Evolutionary conservation across 768 basidiomycete genomes (phyloP), one percentile per base, ranked within the genome.

Genomic region (Pilatotrama ljubarskyi): DNA sequence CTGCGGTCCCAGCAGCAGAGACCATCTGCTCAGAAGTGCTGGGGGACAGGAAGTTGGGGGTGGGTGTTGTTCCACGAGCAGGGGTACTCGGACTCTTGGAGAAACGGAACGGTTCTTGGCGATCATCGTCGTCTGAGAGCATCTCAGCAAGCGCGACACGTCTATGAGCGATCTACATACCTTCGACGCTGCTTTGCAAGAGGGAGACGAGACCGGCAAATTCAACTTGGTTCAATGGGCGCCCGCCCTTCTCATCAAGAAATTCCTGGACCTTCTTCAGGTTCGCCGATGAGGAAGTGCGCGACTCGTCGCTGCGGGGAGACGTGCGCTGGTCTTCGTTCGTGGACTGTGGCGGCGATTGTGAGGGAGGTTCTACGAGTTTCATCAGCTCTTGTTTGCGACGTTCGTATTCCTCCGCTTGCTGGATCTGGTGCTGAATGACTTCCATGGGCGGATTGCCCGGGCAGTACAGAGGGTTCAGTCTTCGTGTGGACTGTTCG

Each of bases 61-160:
- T 72, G 68, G 63, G 79, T 69, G 69, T 70, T 10, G 72, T 76
- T 40, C 71, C 78, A 15, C 77, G 64, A 6, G 51, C 75, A 20
- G 70, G 72, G 14, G 80, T 78, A 1, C 77, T 73, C n/a, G 75
- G 73, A 40, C 72, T 76, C 41, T 77, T 79, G 4, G 84, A 81
- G 72, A 89, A 89, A 37, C 86, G 82, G 73, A 89, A 89, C 0
- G 84, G 84, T 61, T 82, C 80, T 22, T 74, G 74, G 62, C 75
- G 76, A 55, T 80, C 76, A 46, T 72, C 69, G 41, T 65, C 58
- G 50, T 73, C 62, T 63, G 17, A 36, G 7, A 44, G 57, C 40
- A 64, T 51, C 49, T 66, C 43, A 62, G 41, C 62, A 18, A 48
- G 52, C 61, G 37, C 20, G 56, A 53, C 29, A 18, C 14, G 57